A percentile compares a stretch with the other conserved stretches of the same genome.
phyloP scores from a whole-genome alignment of 2,329 filamentous ascomycete genomes.

The Fusarium dimerum region DNA sequence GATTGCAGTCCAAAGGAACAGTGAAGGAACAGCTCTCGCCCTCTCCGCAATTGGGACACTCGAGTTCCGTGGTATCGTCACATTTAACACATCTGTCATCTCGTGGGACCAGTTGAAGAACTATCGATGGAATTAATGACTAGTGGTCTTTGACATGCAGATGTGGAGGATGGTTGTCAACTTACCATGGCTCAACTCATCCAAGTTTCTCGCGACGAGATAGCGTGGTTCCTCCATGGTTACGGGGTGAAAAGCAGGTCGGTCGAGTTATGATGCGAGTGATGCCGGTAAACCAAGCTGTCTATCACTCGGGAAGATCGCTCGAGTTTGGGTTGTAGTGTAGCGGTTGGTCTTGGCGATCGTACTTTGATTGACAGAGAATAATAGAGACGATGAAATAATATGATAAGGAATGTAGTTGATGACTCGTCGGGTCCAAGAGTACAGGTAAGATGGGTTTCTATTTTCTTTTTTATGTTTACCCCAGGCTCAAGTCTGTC shows the following conservation, averaged over 20 bases:
- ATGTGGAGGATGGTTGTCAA: background rate
- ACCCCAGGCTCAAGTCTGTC: background rate
- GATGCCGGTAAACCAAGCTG: constrained; percentile 14
- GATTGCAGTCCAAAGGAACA: constrained; percentile 45
- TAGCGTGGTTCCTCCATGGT: constrained; percentile 24
- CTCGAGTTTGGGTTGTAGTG: constrained; percentile 11
- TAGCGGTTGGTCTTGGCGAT: constrained; percentile 17
- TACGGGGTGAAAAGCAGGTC: constrained; percentile 3
- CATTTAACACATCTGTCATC: constrained; percentile 49
- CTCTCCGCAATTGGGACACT: constrained; percentile 47
- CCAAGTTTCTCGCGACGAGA: constrained; percentile 30
- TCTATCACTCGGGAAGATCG: constrained; percentile 29
- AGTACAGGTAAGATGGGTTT: background rate
- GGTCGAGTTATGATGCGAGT: constrained; percentile 6
- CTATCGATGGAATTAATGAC: constrained; percentile 22
- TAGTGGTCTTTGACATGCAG: background rate
- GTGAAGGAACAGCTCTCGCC: constrained; percentile 48
- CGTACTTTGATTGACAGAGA: constrained; percentile 4
- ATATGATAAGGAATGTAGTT: constrained; percentile 1
- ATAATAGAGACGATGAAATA: constrained; percentile 7
- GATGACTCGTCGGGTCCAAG: constrained; percentile 4
- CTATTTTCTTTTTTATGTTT: background rate
- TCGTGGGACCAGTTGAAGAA: constrained; percentile 40
- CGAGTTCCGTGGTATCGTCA: constrained; percentile 39
- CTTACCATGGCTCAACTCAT: constrained; percentile 35